Conservation (phyloP, 2,329 filamentous ascomycete genomes). For the Exophiala calicioides region DNA sequence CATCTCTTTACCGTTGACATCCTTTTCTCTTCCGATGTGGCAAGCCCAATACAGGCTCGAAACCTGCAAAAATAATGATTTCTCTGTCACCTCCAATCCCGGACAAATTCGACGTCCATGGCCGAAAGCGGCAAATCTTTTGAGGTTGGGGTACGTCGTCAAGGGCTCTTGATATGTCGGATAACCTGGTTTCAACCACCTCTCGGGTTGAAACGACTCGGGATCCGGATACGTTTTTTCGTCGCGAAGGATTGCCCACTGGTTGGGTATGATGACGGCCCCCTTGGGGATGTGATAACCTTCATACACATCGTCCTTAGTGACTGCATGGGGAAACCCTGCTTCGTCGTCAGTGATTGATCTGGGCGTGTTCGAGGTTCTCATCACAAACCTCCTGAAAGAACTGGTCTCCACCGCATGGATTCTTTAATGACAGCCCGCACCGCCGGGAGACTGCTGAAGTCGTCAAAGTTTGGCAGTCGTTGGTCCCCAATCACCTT, state of each 20-base stretch:
- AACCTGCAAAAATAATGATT: constrained; percentile 54
- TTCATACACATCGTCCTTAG: constrained; percentile 44
- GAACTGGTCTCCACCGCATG: constrained; percentile 46
- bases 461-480: constrained; percentile 41
- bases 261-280: constrained; percentile 45
- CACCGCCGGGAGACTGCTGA: constrained; percentile 38
- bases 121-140: constrained; percentile 26
- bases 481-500: constrained; percentile 30
- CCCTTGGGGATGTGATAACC: background rate
- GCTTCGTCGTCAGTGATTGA: background rate
- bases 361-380: background rate
- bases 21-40: constrained; percentile 39
- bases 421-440: constrained; percentile 45
- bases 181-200: constrained; percentile 30
- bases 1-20: constrained; percentile 13
- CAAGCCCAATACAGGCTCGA: constrained; percentile 59
- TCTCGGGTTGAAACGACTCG: constrained; percentile 29
- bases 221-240: constrained; percentile 32
- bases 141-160: constrained; percentile 29
- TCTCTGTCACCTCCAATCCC: constrained; percentile 28
- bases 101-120: constrained; percentile 32
- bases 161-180: constrained; percentile 31
- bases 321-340: constrained; percentile 48
- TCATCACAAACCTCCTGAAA: constrained; percentile 23
- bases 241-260: constrained; percentile 35